These are phyloP conservation scores for Stagonosporopsis cucurbitacearum DNA, from an alignment of 2,329 filamentous ascomycete species.

Conservation along the genomic window DNA sequence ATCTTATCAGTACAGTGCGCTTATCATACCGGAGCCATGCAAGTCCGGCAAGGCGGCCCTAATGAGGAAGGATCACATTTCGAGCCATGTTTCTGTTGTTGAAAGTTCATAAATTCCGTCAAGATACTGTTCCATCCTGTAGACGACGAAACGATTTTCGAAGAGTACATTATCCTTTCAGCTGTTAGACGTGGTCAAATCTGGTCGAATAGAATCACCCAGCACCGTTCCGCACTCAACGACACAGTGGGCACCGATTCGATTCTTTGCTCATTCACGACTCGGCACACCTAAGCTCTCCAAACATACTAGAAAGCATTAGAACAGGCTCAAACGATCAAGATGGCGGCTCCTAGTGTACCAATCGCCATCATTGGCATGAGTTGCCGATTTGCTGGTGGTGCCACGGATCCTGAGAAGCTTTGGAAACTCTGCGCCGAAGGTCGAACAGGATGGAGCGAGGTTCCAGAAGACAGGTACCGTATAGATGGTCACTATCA, in stretches of 20 bases:
- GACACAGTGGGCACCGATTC: not conserved
- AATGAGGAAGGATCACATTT: too few species aligned
- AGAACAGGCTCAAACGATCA: too few species aligned
- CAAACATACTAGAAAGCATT: too few species aligned
- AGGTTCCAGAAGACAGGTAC: constrained; percentile 32
- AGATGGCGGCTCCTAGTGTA: not conserved
- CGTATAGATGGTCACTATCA: constrained; percentile 29
- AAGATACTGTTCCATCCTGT: too few species aligned
- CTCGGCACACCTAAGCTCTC: not conserved
- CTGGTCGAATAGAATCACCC: not conserved
- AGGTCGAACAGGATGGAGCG: constrained; percentile 40
- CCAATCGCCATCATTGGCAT: constrained; percentile 44
- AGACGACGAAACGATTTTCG: too few species aligned
- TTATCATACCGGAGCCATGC: too few species aligned
- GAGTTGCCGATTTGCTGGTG: constrained; percentile 43
- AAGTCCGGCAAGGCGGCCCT: too few species aligned
- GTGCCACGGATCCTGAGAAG: constrained; percentile 31
- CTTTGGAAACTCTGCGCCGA: constrained; percentile 44
- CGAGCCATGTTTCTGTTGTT: too few species aligned
- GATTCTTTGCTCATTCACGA: not conserved
- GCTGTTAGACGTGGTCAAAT: not conserved
- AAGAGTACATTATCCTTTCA: too few species aligned
- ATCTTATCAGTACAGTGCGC: too few species aligned
- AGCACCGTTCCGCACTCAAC: not conserved
- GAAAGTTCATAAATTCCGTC: too few species aligned